These are phyloP conservation scores for Candida suzukii DNA, from an alignment of 805 yeast genomes.

Conservation along the genomic window DNA sequence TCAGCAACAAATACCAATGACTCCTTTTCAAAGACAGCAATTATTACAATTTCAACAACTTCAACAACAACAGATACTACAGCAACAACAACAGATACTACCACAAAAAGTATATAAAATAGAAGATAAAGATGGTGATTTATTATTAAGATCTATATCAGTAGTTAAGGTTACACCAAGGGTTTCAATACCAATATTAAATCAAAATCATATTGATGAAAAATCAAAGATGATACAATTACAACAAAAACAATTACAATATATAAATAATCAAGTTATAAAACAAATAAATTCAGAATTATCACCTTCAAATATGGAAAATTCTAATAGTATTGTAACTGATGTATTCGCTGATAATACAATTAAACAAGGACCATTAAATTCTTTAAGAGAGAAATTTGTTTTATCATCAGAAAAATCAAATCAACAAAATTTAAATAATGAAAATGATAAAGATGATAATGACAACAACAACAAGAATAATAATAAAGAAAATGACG, in stretches of 20 bases:
- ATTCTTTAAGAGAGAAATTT: not conserved
- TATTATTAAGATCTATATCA: conserved; percentile 1
- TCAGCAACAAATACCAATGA: not conserved
- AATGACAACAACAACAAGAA: not conserved
- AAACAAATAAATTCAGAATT: not conserved
- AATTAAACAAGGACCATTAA: not conserved
- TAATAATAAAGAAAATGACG: not conserved
- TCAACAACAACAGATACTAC: not conserved
- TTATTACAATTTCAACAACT: not conserved
- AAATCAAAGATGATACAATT: not conserved
- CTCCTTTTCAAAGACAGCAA: too few species aligned
- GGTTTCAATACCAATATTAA: not conserved
- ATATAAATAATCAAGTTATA: not conserved
- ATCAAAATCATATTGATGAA: too few species aligned
- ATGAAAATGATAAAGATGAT: not conserved
- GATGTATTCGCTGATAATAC: not conserved
- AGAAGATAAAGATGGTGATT: conserved; percentile 2
- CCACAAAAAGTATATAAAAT: conserved; percentile 10
- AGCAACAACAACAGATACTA: conserved; percentile 3
- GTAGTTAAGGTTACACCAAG: not conserved
- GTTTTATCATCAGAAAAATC: too few species aligned
- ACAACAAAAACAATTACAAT: too few species aligned
- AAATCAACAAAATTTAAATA: too few species aligned
- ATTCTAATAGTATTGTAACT: not conserved
- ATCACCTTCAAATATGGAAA: not conserved